These are phyloP conservation scores for Achaetomium macrosporum DNA, from an alignment of 2,329 filamentous ascomycete genomes.

Conservation along the genomic window DNA sequence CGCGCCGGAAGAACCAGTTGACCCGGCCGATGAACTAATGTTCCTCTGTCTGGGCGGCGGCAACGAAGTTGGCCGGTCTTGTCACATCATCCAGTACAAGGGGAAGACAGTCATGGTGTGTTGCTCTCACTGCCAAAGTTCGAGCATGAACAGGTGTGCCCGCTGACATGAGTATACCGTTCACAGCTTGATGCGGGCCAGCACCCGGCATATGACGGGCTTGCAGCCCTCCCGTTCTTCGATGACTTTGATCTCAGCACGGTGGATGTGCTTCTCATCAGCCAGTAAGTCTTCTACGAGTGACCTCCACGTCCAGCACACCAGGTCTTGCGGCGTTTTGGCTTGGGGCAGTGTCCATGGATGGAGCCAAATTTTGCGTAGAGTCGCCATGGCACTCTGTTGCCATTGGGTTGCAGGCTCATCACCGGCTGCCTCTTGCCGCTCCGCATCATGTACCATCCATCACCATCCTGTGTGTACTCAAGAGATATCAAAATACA, in stretches of 20 bases:
- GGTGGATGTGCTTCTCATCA: constrained; percentile 93
- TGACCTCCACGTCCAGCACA: constrained; percentile 11
- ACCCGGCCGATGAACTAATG: constrained; percentile 88
- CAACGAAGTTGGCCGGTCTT: constrained; percentile 94
- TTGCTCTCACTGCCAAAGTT: constrained; percentile 5
- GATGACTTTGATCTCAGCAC: constrained; percentile 98
- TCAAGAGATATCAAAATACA: constrained; percentile 27
- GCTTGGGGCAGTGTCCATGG: constrained; percentile 19
- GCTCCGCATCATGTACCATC: constrained; percentile 20
- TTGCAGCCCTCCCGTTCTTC: constrained; percentile 91
- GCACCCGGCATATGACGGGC: constrained; percentile 91
- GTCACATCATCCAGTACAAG: constrained; percentile 98
- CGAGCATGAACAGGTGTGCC: background rate
- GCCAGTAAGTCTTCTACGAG: constrained; percentile 72
- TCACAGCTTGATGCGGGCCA: constrained; percentile 88
- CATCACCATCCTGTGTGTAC: constrained; percentile 22
- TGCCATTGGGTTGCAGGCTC: background rate
- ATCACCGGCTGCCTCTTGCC: constrained; percentile 4
- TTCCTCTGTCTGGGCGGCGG: constrained; percentile 92
- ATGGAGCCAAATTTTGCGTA: constrained; percentile 14
- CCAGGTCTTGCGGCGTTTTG: constrained; percentile 16
- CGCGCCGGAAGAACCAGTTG: constrained; percentile 74
- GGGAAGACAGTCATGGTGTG: constrained; percentile 97
- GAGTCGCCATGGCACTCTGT: constrained; percentile 1
- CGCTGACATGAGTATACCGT: constrained; percentile 3